phyloP scores from a whole-genome alignment of 2,329 filamentous ascomycete species.

The Hypoxylon sp. region DNA sequence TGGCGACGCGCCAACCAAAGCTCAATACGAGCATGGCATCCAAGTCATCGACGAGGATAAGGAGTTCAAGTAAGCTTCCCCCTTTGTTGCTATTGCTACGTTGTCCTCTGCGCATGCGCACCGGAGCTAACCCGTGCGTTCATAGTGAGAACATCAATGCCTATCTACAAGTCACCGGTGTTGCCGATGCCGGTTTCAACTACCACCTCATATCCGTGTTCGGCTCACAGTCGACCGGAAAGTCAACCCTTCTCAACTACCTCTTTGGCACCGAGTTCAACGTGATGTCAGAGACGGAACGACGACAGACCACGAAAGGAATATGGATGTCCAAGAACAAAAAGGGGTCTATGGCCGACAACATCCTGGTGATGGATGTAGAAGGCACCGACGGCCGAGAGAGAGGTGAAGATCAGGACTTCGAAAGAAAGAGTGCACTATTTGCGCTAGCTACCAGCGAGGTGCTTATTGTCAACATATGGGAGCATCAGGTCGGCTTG shows the following conservation, averaged over 20 bases:
- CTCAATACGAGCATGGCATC: conserved; percentile 90
- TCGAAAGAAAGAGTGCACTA: conserved; percentile 97
- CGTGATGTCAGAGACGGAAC: conserved; percentile 96
- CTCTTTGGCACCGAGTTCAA: conserved; percentile 97
- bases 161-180: conserved; percentile 84
- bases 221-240: conserved; percentile 97
- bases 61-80: conserved; percentile 85
- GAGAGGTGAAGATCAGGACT: conserved; percentile 97
- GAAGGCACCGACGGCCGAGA: conserved; percentile 98
- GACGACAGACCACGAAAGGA: conserved; percentile 97
- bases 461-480: conserved; percentile 98
- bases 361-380: conserved; percentile 99
- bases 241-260: conserved; percentile 95
- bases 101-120: conserved; percentile 8
- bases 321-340: conserved; percentile 99
- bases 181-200: conserved; percentile 94
- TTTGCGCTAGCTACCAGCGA: conserved; percentile 98
- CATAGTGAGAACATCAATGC: conserved; percentile 80
- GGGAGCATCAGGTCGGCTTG: conserved; percentile 98
- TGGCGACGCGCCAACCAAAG: conserved; percentile 73
- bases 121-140: conserved; percentile 37
- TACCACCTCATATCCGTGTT: conserved; percentile 99
- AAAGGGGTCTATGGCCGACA: conserved; percentile 85
- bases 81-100: conserved; percentile 21
- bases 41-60: conserved; percentile 98